Base-by-base conservation (phyloP, 1,139 yeast species). In the Zhuliangozyma parablackwelliae region DNA sequence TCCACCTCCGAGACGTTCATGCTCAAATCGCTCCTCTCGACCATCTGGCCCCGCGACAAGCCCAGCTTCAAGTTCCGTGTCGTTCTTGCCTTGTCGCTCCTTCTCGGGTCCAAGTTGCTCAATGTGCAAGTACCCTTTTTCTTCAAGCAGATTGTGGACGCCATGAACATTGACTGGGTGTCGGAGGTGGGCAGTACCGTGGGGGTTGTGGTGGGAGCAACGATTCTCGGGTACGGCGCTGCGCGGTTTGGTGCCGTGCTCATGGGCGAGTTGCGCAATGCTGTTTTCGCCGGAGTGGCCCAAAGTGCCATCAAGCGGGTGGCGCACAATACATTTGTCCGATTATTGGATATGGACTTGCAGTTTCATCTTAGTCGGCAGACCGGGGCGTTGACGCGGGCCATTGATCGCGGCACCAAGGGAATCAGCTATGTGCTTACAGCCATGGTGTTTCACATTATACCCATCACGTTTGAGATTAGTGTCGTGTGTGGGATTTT, bases 41-140 rank as follows among this genome's bases (percentile, higher is more conserved):
- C 95, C 42, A 75, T 92, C 21, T 92, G 99, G 99, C 99, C 99
- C 21, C 77, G 78, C 49, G 71, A 80, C 47, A 82, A 86, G 46
- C 65, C 76, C 5, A 72, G 81, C 35, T 88, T 87, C 45, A 84
- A 80, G 54, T 53, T 77, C 28, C 67, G 99, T 33, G 98, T 92
- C 0, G 61, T 84, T 0, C 48, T 84, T 7, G 97, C 98, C 0
- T 57, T 92, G 23, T 53, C 80, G 0, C 61, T 92, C 37, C 71
- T 92, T 44, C 75, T 94, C 6, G 80, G 80, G 0, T 85, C 97
- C 24, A 92, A 92, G 57, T 54, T 92, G 7, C 67, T 92, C 32
- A 94, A 90, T 56, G 96, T 92, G 6, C 96, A 92, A 57, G 98
- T 92, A 4, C 99, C 99, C 0, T 90, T 92, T 53, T 88, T 78